Evolutionary conservation across 2,329 filamentous ascomycete species (phyloP), one percentile per base, ranked within the genome.

Genomic region (Alternaria solani): DNA sequence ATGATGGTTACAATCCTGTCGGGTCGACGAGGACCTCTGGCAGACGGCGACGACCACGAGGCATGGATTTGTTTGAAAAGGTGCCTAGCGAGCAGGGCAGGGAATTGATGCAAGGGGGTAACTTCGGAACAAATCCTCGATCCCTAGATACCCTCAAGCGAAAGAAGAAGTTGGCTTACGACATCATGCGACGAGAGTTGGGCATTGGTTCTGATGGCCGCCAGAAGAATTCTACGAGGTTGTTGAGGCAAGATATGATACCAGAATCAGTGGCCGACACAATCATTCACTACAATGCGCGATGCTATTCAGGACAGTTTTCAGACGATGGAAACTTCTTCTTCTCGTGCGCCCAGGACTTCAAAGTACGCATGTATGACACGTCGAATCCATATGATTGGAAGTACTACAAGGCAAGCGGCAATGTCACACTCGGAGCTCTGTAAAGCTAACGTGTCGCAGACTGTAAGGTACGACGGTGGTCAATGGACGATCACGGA

Each of bases 251-350:
- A 86, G 86, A 86, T 30, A 85, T 97, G 81, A 88, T 97, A 59
- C 94, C 95, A 0, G 86, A 86, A 3, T 90, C 89, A 0, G 86
- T 86, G 25, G 90, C 93, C 0, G 94, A 98, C 74, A 91, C 91
- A 72, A 91, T 97, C 62, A 90, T 98, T 63, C 91, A 96, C 71
- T 96, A 94, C 75, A 88, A 94, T 56, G 86, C 90, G 5, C 89
- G 92, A 41, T 94, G 95, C 54, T 98, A 98, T 74, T 97, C 93
- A 3, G 95, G 95, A 1, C 94, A 98, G 75, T 99, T 98, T 76
- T 97, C 93, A 0, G 92, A 96, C 66, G 95, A 99, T 70, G 95
- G 95, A 26, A 96, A 97, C 78, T 98, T 98, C 82, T 98, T 97
- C 82, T 98, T 94, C 75, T 89, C 91, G 6, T 95, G 91, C 72